These are phyloP conservation scores for Paspalum vaginatum DNA, from an alignment of 176 grass and related monocot species.

Conservation along the genomic window DNA sequence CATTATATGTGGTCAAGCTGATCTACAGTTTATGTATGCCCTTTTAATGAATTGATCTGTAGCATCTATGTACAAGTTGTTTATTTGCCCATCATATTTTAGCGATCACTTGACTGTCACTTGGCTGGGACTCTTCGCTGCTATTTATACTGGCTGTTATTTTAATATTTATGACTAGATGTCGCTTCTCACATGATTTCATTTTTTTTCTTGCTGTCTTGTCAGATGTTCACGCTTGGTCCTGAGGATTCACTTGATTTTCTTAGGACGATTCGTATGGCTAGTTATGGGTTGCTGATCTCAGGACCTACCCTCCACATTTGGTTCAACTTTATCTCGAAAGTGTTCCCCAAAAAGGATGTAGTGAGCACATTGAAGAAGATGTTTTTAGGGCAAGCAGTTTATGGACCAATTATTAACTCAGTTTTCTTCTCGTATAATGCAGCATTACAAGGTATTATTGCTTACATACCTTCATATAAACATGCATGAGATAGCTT, in stretches of 20 bases:
- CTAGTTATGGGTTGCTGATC: slow-evolving; percentile 76
- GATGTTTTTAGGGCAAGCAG: slow-evolving; percentile 87
- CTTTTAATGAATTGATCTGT: neutral
- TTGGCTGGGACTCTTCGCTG: neutral
- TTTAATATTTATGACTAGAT: neutral
- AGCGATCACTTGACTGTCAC: neutral
- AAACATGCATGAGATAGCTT: slow-evolving; percentile 19
- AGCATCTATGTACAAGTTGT: neutral
- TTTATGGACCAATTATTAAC: slow-evolving; percentile 93
- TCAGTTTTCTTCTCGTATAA: slow-evolving; percentile 93
- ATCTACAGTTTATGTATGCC: neutral
- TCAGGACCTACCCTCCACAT: slow-evolving; percentile 83
- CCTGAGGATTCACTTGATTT: slow-evolving; percentile 58
- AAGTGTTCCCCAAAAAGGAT: slow-evolving; percentile 79
- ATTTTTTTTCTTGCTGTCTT: slow-evolving; percentile 40
- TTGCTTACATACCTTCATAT: neutral
- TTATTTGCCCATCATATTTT: neutral
- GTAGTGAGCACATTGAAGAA: slow-evolving; percentile 88
- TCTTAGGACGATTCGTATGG: slow-evolving; percentile 83
- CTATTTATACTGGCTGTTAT: neutral
- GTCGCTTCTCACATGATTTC: slow-evolving; percentile 30
- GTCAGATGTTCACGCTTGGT: slow-evolving; percentile 69
- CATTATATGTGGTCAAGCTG: neutral
- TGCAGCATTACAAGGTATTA: slow-evolving; percentile 88
- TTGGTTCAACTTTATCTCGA: slow-evolving; percentile 97